A percentile compares a stretch with the other conserved stretches of the same genome.
phyloP scores from a whole-genome alignment of 768 basidiomycete species.

The Boletus coccyginus region DNA sequence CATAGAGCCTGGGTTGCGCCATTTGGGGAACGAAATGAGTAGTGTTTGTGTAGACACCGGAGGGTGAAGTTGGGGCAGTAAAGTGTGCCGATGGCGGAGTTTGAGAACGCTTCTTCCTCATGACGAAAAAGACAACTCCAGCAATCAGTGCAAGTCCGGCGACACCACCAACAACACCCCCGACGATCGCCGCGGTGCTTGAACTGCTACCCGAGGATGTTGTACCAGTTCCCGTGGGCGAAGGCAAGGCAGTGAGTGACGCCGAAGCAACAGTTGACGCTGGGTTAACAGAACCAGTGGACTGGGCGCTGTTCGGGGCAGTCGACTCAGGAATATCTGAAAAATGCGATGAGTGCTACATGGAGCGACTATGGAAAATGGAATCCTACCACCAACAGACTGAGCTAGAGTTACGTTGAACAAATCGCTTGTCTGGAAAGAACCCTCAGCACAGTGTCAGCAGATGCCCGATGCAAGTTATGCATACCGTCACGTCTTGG shows the following conservation, averaged over 20 bases:
- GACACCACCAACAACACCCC: slow-evolving; percentile 66
- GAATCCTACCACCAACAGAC: slow-evolving; percentile 22
- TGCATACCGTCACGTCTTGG: slow-evolving; percentile 46
- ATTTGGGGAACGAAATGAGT: slow-evolving; percentile 16
- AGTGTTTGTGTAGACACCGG: slow-evolving; percentile 7
- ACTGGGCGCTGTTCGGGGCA: slow-evolving; percentile 28
- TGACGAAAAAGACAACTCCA: slow-evolving; percentile 40
- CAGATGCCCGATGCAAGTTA: not conserved
- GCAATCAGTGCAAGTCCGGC: slow-evolving; percentile 44
- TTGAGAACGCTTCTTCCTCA: slow-evolving; percentile 27
- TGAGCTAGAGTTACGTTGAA: slow-evolving; percentile 44
- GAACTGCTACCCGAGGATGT: slow-evolving; percentile 5
- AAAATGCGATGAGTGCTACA: not conserved
- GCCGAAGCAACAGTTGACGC: slow-evolving; percentile 16
- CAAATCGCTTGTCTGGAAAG: slow-evolving; percentile 30
- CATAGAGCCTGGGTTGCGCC: slow-evolving; percentile 30
- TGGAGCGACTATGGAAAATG: not conserved
- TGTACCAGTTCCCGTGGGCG: slow-evolving; percentile 4
- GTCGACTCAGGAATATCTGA: slow-evolving; percentile 45
- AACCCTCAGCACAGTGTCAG: slow-evolving; percentile 1
- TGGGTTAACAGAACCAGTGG: slow-evolving; percentile 16
- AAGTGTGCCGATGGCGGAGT: slow-evolving; percentile 18
- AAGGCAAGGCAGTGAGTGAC: too few relatives aligned
- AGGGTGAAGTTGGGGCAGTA: too few relatives aligned
- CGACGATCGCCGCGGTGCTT: slow-evolving; percentile 57